These are phyloP conservation scores for Brassica carinata DNA, from an alignment of 345 rosid species.

Conservation along the genomic window DNA sequence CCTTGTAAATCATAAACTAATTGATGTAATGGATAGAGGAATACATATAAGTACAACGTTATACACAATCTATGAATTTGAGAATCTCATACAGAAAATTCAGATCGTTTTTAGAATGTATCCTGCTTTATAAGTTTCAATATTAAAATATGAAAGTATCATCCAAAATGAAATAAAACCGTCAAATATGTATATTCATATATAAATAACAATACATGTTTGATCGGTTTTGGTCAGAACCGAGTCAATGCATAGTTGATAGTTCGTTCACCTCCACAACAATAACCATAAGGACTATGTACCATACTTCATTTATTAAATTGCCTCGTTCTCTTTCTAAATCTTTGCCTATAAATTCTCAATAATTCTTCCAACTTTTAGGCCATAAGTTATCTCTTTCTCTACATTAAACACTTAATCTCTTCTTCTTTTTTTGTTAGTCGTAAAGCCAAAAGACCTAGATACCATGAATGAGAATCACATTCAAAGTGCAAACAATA, in stretches of 20 bases:
- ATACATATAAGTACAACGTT: not conserved
- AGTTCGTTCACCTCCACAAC: slow-evolving; percentile 39
- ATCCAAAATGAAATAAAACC: not conserved
- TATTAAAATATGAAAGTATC: not conserved
- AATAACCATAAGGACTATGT: slow-evolving; percentile 22
- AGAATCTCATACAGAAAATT: not conserved
- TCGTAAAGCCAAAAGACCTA: not conserved
- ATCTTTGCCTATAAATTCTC: slow-evolving; percentile 1
- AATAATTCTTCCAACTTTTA: slow-evolving; percentile 6
- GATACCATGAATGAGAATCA: slow-evolving; percentile 34
- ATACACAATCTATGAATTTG: not conserved
- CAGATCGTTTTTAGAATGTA: not conserved
- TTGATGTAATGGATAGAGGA: not conserved
- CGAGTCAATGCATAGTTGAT: slow-evolving; percentile 19
- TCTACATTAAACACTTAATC: not conserved
- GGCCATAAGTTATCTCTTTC: slow-evolving; percentile 28
- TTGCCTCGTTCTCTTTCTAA: slow-evolving; percentile 10
- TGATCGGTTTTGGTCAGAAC: not conserved
- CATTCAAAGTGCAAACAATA: slow-evolving; percentile 5
- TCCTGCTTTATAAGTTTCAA: not conserved
- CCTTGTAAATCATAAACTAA: not conserved
- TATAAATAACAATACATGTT: not conserved
- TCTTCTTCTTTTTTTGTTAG: not conserved
- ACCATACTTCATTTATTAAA: slow-evolving; percentile 14
- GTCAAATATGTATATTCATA: not conserved